phyloP scores from a whole-genome alignment of 305 asterid genomes.

The Petunia hybrid region DNA sequence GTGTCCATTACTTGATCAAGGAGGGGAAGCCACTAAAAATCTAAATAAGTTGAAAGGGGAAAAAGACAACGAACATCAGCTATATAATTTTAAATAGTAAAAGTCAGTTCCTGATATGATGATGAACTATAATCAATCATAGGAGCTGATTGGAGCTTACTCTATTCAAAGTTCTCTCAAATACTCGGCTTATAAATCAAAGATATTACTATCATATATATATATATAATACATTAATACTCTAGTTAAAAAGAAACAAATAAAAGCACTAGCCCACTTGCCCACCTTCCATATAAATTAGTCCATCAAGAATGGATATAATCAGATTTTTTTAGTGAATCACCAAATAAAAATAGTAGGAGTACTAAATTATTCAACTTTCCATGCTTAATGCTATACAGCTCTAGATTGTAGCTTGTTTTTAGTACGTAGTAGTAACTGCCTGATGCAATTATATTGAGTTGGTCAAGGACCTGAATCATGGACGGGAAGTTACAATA shows the following conservation, averaged over 20 bases:
- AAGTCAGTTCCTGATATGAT: slow-evolving; percentile 6
- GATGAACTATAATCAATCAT: slow-evolving; percentile 7
- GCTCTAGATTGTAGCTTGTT: slow-evolving; percentile 15
- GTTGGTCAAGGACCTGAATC: neutral
- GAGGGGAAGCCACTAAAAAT: neutral
- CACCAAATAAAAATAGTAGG: slow-evolving; percentile 1
- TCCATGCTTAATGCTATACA: slow-evolving; percentile 26
- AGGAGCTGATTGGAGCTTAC: neutral
- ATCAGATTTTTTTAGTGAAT: slow-evolving; percentile 5
- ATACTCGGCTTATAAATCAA: neutral
- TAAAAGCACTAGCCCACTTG: neutral
- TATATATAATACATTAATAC: too few relatives aligned
- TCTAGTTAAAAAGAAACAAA: neutral
- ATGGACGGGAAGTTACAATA: neutral
- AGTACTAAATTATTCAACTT: neutral
- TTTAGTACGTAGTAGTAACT: neutral
- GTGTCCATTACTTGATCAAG: neutral
- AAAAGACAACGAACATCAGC: slow-evolving; percentile 1
- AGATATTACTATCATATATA: neutral
- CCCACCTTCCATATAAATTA: slow-evolving; percentile 8
- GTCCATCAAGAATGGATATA: neutral
- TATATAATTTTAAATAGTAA: neutral
- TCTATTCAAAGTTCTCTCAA: neutral
- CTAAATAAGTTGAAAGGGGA: slow-evolving; percentile 9
- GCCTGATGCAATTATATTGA: neutral